Percentiles rank a stretch among this genome's conserved stretches.
Conservation (phyloP, 352 stramenopile species). For the Phytopythium chamaehyphon region DNA sequence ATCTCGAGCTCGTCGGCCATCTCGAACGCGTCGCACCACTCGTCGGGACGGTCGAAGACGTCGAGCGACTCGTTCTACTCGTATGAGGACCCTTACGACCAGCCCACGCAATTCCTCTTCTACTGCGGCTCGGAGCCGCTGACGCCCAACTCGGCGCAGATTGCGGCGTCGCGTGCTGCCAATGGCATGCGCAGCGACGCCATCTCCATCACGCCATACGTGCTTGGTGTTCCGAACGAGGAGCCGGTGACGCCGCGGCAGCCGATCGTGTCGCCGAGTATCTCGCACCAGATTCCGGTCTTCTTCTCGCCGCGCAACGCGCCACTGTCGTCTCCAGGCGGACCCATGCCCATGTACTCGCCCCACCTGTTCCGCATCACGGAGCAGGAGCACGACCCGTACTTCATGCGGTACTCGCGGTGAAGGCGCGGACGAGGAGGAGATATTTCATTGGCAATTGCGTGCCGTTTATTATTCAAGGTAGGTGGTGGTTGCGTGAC, state of each 20-base stretch:
- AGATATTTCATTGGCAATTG: not conserved
- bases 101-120: slow-evolving; percentile 49
- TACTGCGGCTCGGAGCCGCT: slow-evolving; percentile 40
- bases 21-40: slow-evolving; percentile 4
- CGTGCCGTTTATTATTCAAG: not conserved
- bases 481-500: not conserved
- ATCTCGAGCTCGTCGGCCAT: slow-evolving; percentile 12
- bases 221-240: slow-evolving; percentile 10
- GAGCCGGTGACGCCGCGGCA: slow-evolving; percentile 6
- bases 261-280: slow-evolving; percentile 25
- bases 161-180: slow-evolving; percentile 7
- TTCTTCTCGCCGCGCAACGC: slow-evolving; percentile 48
- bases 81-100: slow-evolving; percentile 36
- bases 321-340: slow-evolving; percentile 24
- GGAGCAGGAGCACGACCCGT: slow-evolving; percentile 18
- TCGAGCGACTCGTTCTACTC: slow-evolving; percentile 26
- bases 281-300: slow-evolving; percentile 45
- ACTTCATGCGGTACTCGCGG: slow-evolving; percentile 22
- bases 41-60: slow-evolving; percentile 15
- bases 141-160: slow-evolving; percentile 24
- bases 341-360: slow-evolving; percentile 21
- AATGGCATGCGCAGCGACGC: slow-evolving; percentile 27
- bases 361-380: slow-evolving; percentile 30
- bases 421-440: slow-evolving; percentile 9
- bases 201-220: slow-evolving; percentile 21